phyloP scores from a whole-genome alignment of 148 eudicot species.

The Amaranthus palmeri region DNA sequence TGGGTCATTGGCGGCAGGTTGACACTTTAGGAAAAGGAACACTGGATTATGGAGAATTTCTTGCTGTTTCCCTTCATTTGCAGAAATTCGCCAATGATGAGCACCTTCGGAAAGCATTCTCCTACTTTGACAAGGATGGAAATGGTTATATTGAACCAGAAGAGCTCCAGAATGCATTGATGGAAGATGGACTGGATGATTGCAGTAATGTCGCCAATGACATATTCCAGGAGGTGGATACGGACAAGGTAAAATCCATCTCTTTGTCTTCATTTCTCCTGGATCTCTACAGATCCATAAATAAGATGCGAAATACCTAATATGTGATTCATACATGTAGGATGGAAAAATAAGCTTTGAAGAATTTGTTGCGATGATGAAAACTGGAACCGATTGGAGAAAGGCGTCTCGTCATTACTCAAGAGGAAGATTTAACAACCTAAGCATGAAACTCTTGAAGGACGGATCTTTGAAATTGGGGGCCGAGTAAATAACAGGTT shows the following conservation, averaged over 20 bases:
- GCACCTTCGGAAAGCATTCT: constrained; percentile 88
- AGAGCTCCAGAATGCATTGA: constrained; percentile 79
- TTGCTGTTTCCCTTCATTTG: constrained; percentile 79
- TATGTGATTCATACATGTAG: constrained; percentile 29
- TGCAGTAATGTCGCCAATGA: constrained; percentile 68
- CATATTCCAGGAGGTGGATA: constrained; percentile 92
- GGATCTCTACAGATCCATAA: not conserved
- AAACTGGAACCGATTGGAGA: constrained; percentile 96
- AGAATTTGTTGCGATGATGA: constrained; percentile 94
- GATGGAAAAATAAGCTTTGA: constrained; percentile 90
- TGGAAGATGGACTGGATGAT: constrained; percentile 76
- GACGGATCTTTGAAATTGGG: constrained; percentile 82
- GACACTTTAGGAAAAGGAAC: constrained; percentile 79
- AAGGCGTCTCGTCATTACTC: constrained; percentile 96
- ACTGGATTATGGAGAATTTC: constrained; percentile 82
- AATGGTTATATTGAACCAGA: constrained; percentile 83
- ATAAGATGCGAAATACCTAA: not conserved
- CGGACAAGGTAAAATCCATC: constrained; percentile 64
- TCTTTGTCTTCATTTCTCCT: not conserved
- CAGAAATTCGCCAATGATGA: constrained; percentile 88
- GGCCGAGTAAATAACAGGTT: constrained; percentile 36
- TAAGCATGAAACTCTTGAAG: constrained; percentile 83
- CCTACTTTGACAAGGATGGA: constrained; percentile 82
- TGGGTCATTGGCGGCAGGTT: constrained; percentile 41
- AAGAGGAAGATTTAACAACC: constrained; percentile 87